Conservation (phyloP, 352 stramenopile species). For the Pythium monospermum region DNA sequence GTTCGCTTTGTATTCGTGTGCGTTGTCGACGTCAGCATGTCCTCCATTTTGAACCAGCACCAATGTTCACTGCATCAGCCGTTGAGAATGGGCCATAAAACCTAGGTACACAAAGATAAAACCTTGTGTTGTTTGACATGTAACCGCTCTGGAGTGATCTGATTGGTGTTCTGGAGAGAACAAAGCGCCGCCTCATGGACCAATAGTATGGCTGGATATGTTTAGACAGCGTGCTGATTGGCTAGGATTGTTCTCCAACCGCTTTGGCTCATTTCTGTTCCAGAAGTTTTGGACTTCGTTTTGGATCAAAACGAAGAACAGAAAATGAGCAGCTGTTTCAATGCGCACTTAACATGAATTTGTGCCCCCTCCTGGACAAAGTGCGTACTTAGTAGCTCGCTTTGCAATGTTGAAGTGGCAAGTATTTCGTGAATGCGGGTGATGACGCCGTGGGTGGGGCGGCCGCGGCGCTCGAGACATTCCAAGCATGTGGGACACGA, state of each 20-base stretch:
- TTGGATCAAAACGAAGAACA: no score
- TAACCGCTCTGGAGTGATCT: not conserved
- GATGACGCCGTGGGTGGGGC: no score
- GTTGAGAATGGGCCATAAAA: conserved; percentile 1
- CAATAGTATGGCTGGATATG: conserved; percentile 2
- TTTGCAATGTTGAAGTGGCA: no score
- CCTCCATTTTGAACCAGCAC: not conserved
- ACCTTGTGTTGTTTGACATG: not conserved
- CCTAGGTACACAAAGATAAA: conserved; percentile 3
- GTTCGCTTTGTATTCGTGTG: conserved; percentile 16
- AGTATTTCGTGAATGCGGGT: no score
- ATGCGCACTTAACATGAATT: not conserved
- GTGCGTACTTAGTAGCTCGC: no score
- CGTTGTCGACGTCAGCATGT: not conserved
- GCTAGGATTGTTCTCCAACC: not conserved
- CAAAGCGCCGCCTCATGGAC: conserved; percentile 9
- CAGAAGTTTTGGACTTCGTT: no score
- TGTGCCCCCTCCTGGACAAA: no score
- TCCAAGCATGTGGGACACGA: no score
- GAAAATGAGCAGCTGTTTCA: not conserved
- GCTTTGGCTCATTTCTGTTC: no score
- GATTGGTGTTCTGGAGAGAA: conserved; percentile 23
- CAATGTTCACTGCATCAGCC: not conserved
- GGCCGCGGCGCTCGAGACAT: no score
- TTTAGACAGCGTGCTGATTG: not conserved